Base-by-base conservation (phyloP, 805 yeast genomes). In the Torulaspora delbrueckii region DNA sequence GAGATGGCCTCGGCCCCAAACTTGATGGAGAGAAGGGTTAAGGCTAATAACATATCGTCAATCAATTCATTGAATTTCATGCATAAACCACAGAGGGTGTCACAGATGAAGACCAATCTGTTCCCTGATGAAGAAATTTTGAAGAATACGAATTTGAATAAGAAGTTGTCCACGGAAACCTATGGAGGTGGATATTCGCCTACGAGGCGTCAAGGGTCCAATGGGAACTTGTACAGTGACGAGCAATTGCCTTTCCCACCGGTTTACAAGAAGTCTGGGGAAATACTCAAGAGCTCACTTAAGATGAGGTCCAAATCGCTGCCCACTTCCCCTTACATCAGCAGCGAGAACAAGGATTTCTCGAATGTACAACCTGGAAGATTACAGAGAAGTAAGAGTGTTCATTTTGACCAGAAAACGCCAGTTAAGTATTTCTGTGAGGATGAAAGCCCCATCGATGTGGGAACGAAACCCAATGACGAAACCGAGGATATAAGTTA, bases 251-350 rank as follows among this genome's bases (percentile, higher is more conserved):
- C 55, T 9, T 50, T 57, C n/a, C 51, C 56, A 16, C 58, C 59
- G 18, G 77, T 87, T 3, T 79, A 95, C 40, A 90, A 89, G 63
- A 89, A 89, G 63, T 79, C 88, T 0, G 96, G 96, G n/a, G 96
- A 88, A 60, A 69, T 85, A 36, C 84, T 72, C 18, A 63, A 63
- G 42, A 55, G 65, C 14, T 56, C 72, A 8, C 62, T 70, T n/a
- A 63, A 59, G 14, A 48, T 46, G n/a, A 42, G 60, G 26, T 63
- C 73, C 10, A 68, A 62, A 52, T 76, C 81, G 1, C 60, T 76
- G 47, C 82, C 82, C 1, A 56, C 74, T 1, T 45, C 54, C n/a
- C 54, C 54, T 10, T 39, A 46, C 31, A 40, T 45, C 18, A 37
- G 18, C n/a, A 39, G 30, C 26, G 37, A 39, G 27, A 45, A 28